Evolutionary conservation across 208 protist genomes (phyloP), one percentile per base, ranked within the genome.

Genomic region (Plasmodiophora brassicae): DNA sequence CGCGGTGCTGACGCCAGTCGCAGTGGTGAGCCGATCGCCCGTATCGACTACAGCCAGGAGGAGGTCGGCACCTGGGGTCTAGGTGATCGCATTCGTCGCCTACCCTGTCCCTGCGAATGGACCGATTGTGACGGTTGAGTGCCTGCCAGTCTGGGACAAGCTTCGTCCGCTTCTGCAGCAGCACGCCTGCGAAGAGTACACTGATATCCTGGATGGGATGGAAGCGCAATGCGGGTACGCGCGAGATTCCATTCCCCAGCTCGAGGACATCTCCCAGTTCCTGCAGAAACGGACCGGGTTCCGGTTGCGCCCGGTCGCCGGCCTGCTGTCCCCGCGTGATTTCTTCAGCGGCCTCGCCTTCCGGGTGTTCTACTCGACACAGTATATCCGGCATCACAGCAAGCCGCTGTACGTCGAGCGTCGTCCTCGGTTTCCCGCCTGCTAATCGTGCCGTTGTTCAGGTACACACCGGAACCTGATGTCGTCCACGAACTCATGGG

Each of bases 331-430:
- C 0, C 93, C 95, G 10, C 93, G 97, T 46, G 95, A 98, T 91
- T 98, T 98, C 89, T 90, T 98, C 35, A 97, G 97, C 91, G 96
- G 91, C 22, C 92, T 98, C n/a, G 20, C 50, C 14, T 96, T 98
- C 93, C 92, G 96, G 53, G 94, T 97, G 5, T 98, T 98, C 92
- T 97, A 97, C 91, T 96, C 93, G 45, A 98, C 97, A 25, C 97
- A 98, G 93, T 98, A 98, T 91, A 96, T 98, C 85, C 95, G 97
- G 83, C 97, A 98, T 90, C 90, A 92, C 43, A 94, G 93, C 43
- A 93, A 95, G 90, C 96, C 97, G 25, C 91, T 98, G 20, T 98
- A 98, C 94, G 97, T 96, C n/a, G n/a, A n/a, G n/a, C n/a, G 95
- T 96, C n/a, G 5, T 32, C 41, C 41, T 32, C 20, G 65, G 10